phyloP scores from a whole-genome alignment of 306 rosid genomes.

The Oxytropis ochrocephala region DNA sequence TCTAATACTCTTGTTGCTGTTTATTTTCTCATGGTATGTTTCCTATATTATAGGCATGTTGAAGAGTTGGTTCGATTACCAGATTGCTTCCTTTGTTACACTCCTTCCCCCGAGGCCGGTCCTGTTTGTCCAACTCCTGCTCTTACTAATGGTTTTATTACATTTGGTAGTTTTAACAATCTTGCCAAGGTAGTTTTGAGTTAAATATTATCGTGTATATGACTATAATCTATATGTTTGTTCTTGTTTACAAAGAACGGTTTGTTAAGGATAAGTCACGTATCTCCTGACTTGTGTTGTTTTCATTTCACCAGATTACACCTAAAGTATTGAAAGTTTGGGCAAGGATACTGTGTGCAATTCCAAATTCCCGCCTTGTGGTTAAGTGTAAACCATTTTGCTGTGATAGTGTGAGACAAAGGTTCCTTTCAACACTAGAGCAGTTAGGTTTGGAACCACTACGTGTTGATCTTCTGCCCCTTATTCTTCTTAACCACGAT shows the following conservation, averaged over 20 bases:
- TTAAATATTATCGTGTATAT: background rate
- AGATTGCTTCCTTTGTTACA: slow-evolving; percentile 85
- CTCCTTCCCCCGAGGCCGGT: slow-evolving; percentile 97
- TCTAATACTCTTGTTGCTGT: background rate
- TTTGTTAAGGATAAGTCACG: background rate
- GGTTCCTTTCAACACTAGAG: slow-evolving; percentile 81
- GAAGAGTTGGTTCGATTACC: slow-evolving; percentile 92
- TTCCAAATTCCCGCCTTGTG: slow-evolving; percentile 96
- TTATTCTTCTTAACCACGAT: slow-evolving; percentile 89
- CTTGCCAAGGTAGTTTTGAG: slow-evolving; percentile 80
- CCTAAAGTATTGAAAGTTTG: slow-evolving; percentile 90
- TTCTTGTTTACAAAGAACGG: background rate
- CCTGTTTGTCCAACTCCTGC: slow-evolving; percentile 84
- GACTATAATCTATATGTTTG: background rate
- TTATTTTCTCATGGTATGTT: slow-evolving; percentile 1
- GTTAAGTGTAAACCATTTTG: slow-evolving; percentile 98
- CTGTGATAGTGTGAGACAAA: slow-evolving; percentile 90
- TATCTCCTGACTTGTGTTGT: slow-evolving; percentile 1
- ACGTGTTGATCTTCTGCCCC: slow-evolving; percentile 95
- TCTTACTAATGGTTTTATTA: slow-evolving; percentile 85
- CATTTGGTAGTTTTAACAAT: slow-evolving; percentile 98
- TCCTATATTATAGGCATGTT: slow-evolving; percentile 59
- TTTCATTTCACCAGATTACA: slow-evolving; percentile 59
- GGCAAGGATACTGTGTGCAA: slow-evolving; percentile 87
- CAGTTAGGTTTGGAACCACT: slow-evolving; percentile 88